phyloP scores from a whole-genome alignment of 2,329 filamentous ascomycete genomes.

The Epichloe sp. region DNA sequence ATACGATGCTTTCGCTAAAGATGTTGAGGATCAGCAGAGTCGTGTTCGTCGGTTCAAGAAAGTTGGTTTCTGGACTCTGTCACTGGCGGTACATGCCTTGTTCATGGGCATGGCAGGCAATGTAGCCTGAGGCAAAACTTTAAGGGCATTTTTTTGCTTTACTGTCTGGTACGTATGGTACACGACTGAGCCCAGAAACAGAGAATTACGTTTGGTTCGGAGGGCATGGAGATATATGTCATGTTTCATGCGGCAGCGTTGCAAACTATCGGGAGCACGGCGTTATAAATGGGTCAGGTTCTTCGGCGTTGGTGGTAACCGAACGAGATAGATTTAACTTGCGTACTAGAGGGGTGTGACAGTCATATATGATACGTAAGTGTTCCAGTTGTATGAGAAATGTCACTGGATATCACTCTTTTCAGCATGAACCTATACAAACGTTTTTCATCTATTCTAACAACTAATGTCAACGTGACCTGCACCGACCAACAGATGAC shows the following conservation, averaged over 20 bases:
- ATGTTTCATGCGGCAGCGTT: neutral
- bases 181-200: neutral
- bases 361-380: neutral
- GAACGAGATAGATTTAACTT: neutral
- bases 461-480: neutral
- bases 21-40: slow-evolving; percentile 81
- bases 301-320: neutral
- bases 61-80: slow-evolving; percentile 91
- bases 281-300: neutral
- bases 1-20: slow-evolving; percentile 84
- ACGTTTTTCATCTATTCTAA: neutral
- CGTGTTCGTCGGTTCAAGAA: slow-evolving; percentile 82
- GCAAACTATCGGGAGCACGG: neutral
- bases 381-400: neutral
- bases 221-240: neutral
- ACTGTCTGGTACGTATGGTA: too few relatives aligned
- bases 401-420: neutral
- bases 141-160: too few relatives aligned
- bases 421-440: neutral
- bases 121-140: slow-evolving; percentile 29
- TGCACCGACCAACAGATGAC: neutral
- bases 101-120: slow-evolving; percentile 93
- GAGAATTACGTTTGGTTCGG: neutral
- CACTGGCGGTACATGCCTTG: slow-evolving; percentile 81
- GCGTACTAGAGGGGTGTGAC: neutral